phyloP scores from a whole-genome alignment of 2,329 filamentous ascomycete species.

The Stemphylium beticola region DNA sequence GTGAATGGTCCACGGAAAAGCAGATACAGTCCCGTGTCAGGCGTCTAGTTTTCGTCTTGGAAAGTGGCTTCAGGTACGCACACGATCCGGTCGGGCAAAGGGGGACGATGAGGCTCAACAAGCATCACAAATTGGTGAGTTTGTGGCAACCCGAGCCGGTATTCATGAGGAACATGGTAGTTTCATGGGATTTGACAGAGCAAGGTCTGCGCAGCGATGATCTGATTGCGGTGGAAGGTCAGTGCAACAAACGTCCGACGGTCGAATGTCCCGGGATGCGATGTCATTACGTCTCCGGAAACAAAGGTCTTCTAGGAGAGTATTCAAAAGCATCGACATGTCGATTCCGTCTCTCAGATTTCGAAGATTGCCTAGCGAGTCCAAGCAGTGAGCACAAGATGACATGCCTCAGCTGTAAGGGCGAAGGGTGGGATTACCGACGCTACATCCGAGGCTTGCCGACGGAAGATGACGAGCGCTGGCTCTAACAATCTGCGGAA shows the following conservation, averaged over 20 bases:
- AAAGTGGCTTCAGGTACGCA: neutral
- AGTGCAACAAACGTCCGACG: constrained; percentile 1
- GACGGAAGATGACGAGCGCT: neutral
- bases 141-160: neutral
- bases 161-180: neutral
- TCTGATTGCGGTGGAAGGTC: neutral
- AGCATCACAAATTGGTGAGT: neutral
- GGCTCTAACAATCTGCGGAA: neutral
- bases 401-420: constrained; percentile 4
- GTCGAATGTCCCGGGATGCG: neutral
- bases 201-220: constrained; percentile 2
- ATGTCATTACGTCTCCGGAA: neutral
- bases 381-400: neutral
- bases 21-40: neutral
- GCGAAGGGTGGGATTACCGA: neutral
- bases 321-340: neutral
- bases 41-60: constrained; percentile 1
- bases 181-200: constrained; percentile 8
- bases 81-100: constrained; percentile 1
- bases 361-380: neutral
- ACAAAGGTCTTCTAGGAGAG: neutral
- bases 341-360: neutral
- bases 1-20: too few species aligned
- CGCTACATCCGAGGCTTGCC: constrained; percentile 8
- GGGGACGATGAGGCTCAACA: neutral